Conservation (phyloP, 768 basidiomycete genomes). For the Agrocybe praecox region DNA sequence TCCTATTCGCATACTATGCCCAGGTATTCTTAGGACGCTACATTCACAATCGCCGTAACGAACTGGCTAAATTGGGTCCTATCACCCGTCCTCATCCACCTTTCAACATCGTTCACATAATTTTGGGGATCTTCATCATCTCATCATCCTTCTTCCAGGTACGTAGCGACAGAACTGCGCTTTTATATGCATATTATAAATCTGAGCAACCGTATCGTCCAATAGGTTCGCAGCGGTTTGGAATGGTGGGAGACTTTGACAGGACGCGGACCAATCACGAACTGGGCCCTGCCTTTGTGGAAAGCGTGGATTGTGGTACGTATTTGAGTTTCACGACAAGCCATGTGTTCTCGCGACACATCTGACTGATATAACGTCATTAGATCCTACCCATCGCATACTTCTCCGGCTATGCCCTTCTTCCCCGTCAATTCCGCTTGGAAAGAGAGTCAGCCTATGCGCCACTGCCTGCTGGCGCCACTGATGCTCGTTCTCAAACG, state of each 20-base stretch:
- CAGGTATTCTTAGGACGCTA: conserved; percentile 56
- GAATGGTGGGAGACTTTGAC: conserved; percentile 43
- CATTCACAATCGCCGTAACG: conserved; percentile 43
- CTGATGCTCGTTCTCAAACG: conserved; percentile 11
- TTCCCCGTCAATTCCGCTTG: conserved; percentile 44
- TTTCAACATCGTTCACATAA: conserved; percentile 58
- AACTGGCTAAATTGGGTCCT: conserved; percentile 28
- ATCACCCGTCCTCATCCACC: conserved; percentile 44
- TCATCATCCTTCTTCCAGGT: conserved; percentile 56
- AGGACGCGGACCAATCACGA: conserved; percentile 34
- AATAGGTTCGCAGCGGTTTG: conserved; percentile 46
- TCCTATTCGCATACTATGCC: conserved; percentile 51
- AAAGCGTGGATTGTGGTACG: conserved; percentile 49
- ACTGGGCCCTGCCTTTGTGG: conserved; percentile 44
- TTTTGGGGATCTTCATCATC: conserved; percentile 52
- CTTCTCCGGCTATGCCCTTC: conserved; percentile 41
- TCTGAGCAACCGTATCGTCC: background rate
- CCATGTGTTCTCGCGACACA: too few relatives aligned
- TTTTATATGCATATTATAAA: background rate
- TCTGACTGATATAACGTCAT: background rate
- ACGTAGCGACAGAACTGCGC: background rate
- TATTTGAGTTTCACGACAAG: conserved; percentile 2
- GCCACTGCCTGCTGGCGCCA: conserved; percentile 13
- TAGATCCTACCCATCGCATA: conserved; percentile 48
- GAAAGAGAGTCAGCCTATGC: conserved; percentile 29